Evolutionary conservation across 352 stramenopile species (phyloP).

Genomic region (Phytophthora foliorum): DNA sequence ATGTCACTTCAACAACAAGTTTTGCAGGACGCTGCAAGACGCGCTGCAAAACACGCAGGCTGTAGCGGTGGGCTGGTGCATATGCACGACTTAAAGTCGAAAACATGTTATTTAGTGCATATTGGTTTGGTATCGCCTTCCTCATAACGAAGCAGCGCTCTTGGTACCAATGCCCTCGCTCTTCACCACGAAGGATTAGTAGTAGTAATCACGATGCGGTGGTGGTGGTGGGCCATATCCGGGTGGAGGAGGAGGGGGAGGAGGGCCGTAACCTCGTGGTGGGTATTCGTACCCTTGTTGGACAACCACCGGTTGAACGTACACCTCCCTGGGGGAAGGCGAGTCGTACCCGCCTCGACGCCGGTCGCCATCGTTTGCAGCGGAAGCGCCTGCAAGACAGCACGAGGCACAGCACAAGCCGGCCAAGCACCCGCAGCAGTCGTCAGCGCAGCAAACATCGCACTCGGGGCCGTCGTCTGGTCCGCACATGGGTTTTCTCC

Average conservation of each 20-base stretch:
- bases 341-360: constrained; percentile 27
- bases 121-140: background rate
- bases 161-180: background rate
- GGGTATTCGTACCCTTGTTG: constrained; percentile 9
- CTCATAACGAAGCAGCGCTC: background rate
- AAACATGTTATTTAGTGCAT: background rate
- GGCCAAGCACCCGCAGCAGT: constrained; percentile 37
- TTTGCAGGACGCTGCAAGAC: too few relatives aligned
- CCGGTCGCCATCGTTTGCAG: constrained; percentile 20
- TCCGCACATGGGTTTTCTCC: constrained; percentile 25
- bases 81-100: too few relatives aligned
- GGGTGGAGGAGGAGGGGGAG: constrained; percentile 12
- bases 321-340: constrained; percentile 26
- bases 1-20: constrained; percentile 14
- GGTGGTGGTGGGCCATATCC: constrained; percentile 21
- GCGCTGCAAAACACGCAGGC: too few relatives aligned
- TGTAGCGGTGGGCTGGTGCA: too few relatives aligned
- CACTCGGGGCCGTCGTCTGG: constrained; percentile 27
- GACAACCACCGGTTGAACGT: constrained; percentile 39
- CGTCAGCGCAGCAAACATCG: constrained; percentile 25
- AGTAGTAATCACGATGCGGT: constrained; percentile 31
- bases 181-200: background rate
- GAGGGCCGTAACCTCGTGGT: constrained; percentile 21
- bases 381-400: constrained; percentile 32
- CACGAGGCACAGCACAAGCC: constrained; percentile 38